Percentiles rank a stretch among this genome's conserved stretches.
Evolutionary conservation across 495 filamentous ascomycete genomes (phyloP).

Genomic region (Talaromyces liani): DNA sequence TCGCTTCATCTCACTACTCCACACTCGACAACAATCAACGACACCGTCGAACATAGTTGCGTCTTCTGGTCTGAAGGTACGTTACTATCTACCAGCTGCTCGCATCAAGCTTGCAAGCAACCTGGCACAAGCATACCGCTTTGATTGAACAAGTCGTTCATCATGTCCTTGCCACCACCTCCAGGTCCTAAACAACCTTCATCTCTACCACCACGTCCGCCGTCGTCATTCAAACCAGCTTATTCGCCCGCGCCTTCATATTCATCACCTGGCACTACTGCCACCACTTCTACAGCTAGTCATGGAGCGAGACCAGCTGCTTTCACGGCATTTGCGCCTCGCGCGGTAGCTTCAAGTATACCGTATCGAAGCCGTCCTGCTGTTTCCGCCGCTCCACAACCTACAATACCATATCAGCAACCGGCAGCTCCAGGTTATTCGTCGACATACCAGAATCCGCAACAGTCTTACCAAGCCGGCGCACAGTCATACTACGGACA

Average conservation of each 20-base stretch:
- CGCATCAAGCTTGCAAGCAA: neutral
- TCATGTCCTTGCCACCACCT: slow-evolving; percentile 92
- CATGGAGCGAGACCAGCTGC: slow-evolving; percentile 25
- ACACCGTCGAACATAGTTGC: neutral
- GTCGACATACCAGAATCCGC: slow-evolving; percentile 27
- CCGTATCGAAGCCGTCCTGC: slow-evolving; percentile 34
- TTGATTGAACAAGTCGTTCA: slow-evolving; percentile 59
- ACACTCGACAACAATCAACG: neutral
- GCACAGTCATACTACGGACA: slow-evolving; percentile 40
- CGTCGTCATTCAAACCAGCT: slow-evolving; percentile 50
- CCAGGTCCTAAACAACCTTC: slow-evolving; percentile 73
- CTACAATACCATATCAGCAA: slow-evolving; percentile 31
- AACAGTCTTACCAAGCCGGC: slow-evolving; percentile 35
- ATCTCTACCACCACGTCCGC: slow-evolving; percentile 76
- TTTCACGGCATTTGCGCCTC: slow-evolving; percentile 55
- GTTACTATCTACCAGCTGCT: slow-evolving; percentile 28
- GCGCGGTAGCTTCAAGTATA: slow-evolving; percentile 50
- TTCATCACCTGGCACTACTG: slow-evolving; percentile 28
- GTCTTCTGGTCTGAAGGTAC: slow-evolving; percentile 46
- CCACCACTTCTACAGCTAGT: slow-evolving; percentile 17
- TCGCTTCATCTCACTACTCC: neutral
- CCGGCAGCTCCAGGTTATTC: slow-evolving; percentile 26
- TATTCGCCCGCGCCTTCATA: slow-evolving; percentile 39
- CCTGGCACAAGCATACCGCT: slow-evolving; percentile 4
- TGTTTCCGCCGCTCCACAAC: slow-evolving; percentile 35